phyloP scores from a whole-genome alignment of 1,284 basidiomycete genomes.

The Salmacisia buchloeana region DNA sequence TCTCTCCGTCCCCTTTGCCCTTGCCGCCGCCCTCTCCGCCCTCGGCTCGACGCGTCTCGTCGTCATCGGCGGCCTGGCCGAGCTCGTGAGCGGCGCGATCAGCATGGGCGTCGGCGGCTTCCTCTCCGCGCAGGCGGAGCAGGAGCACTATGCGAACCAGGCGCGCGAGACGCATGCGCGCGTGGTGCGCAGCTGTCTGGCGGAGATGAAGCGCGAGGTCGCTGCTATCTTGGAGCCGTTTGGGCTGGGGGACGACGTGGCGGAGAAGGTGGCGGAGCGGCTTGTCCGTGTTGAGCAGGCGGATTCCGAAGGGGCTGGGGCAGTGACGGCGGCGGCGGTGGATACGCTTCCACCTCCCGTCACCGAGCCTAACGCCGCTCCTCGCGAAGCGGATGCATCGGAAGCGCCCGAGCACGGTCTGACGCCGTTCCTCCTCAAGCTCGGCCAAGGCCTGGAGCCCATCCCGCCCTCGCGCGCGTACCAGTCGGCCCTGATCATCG shows the following conservation, averaged over 20 bases:
- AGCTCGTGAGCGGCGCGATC: slow-evolving; percentile 58
- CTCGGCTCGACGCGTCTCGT: slow-evolving; percentile 81
- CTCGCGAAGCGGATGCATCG: not conserved
- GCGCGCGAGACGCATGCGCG: slow-evolving; percentile 58
- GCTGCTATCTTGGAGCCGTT: slow-evolving; percentile 77
- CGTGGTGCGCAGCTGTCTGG: slow-evolving; percentile 76
- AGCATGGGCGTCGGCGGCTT: slow-evolving; percentile 95
- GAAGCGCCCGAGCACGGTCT: slow-evolving; percentile 21
- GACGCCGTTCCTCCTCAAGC: slow-evolving; percentile 39
- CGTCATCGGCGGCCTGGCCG: slow-evolving; percentile 82
- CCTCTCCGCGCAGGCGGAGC: slow-evolving; percentile 90
- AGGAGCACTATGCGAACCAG: slow-evolving; percentile 62
- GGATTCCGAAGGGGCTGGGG: not conserved
- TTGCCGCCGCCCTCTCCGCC: slow-evolving; percentile 73
- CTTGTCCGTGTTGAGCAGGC: slow-evolving; percentile 9
- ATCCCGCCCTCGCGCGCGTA: slow-evolving; percentile 37
- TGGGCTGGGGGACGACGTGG: slow-evolving; percentile 77
- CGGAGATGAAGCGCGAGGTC: slow-evolving; percentile 94
- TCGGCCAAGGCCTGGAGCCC: slow-evolving; percentile 38
- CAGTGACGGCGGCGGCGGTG: too few species aligned
- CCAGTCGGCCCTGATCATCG: slow-evolving; percentile 35
- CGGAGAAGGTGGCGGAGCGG: slow-evolving; percentile 64
- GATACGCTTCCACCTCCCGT: not conserved
- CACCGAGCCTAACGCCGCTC: not conserved
- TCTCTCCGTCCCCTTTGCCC: slow-evolving; percentile 62